Evolutionary conservation across 2,329 filamentous ascomycete genomes (phyloP).

Genomic region (Biscogniauxia marginata): DNA sequence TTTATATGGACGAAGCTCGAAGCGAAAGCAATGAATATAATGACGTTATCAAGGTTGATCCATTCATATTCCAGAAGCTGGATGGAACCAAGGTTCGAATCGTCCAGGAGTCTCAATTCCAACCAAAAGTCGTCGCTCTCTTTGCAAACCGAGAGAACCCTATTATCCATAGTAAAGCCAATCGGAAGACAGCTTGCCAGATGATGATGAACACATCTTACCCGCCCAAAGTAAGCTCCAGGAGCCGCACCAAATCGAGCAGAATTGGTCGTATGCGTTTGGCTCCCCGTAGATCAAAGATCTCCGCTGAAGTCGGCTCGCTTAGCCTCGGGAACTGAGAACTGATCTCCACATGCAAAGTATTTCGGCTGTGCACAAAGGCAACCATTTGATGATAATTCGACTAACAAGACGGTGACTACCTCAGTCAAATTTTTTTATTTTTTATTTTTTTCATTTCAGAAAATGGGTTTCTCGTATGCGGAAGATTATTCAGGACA

Average conservation of each 20-base stretch:
- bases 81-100: slow-evolving; percentile 6
- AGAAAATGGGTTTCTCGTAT: too few species aligned
- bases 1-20: neutral
- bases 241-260: neutral
- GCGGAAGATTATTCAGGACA: too few species aligned
- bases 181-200: slow-evolving; percentile 20
- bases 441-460: too few species aligned
- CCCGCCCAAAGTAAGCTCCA: neutral
- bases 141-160: slow-evolving; percentile 19
- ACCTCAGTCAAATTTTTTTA: too few species aligned
- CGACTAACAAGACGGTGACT: neutral
- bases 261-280: neutral
- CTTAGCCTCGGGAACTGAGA: neutral
- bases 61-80: neutral
- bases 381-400: too few species aligned
- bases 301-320: neutral
- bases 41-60: neutral
- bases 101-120: slow-evolving; percentile 16
- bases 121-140: slow-evolving; percentile 16
- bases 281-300: neutral
- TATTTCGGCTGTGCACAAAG: too few species aligned
- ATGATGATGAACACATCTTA: slow-evolving; percentile 20
- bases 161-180: slow-evolving; percentile 16
- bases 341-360: too few species aligned
- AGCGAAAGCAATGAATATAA: neutral